Conservation (phyloP, 805 yeast genomes). For the Starmerella stellata region DNA sequence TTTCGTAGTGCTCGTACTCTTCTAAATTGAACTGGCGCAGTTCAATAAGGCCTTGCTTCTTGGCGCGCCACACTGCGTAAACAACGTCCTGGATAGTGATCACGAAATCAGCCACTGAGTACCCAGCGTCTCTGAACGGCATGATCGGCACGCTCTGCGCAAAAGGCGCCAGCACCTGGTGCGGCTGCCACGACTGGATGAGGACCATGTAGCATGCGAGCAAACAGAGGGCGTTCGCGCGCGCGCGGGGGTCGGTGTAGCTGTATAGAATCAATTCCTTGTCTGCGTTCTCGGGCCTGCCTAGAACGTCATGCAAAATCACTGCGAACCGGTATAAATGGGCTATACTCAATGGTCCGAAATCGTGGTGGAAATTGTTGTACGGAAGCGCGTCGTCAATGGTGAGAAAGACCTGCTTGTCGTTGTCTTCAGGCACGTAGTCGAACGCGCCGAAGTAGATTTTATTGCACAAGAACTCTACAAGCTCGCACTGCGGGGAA, state of each 20-base stretch:
- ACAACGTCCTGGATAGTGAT: conserved; percentile 87
- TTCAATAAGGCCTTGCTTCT: conserved; percentile 76
- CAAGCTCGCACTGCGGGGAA: conserved; percentile 17
- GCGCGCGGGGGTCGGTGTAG: conserved; percentile 54
- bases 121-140: conserved; percentile 95
- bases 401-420: conserved; percentile 64
- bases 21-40: conserved; percentile 69
- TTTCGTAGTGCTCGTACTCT: conserved; percentile 82
- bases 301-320: conserved; percentile 73
- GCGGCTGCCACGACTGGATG: conserved; percentile 96
- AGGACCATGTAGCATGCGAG: conserved; percentile 85
- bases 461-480: conserved; percentile 25
- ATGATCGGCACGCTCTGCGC: conserved; percentile 79
- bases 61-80: conserved; percentile 95
- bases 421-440: conserved; percentile 55
- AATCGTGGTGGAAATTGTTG: conserved; percentile 88
- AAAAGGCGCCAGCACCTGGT: conserved; percentile 86
- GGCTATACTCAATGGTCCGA: conserved; percentile 90
- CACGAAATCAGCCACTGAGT: conserved; percentile 85
- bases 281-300: conserved; percentile 64
- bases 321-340: conserved; percentile 91
- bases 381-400: conserved; percentile 84
- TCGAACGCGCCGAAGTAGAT: conserved; percentile 86
- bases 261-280: conserved; percentile 87
- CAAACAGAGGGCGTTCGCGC: conserved; percentile 90